These are phyloP conservation scores for Diddensiella santjacobensis DNA, from an alignment of 805 yeast species.

Conservation along the genomic window DNA sequence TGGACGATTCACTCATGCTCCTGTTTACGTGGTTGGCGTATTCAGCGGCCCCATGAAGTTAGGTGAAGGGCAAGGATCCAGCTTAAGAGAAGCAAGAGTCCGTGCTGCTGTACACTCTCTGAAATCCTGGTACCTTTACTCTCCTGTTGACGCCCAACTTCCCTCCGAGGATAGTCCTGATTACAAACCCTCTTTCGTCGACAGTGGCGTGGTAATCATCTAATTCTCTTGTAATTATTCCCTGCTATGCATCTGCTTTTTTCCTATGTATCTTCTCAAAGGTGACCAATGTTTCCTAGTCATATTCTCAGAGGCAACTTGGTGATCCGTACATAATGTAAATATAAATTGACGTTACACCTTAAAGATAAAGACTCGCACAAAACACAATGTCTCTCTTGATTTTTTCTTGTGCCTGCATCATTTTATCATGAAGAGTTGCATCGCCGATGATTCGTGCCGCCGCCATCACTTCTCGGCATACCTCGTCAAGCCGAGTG, in stretches of 20 bases:
- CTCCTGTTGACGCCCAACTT: conserved; percentile 60
- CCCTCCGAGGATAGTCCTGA: conserved; percentile 51
- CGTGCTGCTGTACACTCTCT: conserved; percentile 89
- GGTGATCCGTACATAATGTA: not conserved
- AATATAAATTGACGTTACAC: not conserved
- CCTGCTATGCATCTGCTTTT: not conserved
- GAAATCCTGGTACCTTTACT: conserved; percentile 87
- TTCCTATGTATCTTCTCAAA: conserved; percentile 6
- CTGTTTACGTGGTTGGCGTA: conserved; percentile 88
- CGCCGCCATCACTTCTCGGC: conserved; percentile 91
- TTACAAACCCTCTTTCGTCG: conserved; percentile 26
- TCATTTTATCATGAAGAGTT: conserved; percentile 82
- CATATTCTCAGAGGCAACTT: not conserved
- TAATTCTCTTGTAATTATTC: conserved; percentile 16
- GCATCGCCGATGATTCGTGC: conserved; percentile 94
- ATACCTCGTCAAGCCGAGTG: conserved; percentile 88
- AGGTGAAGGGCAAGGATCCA: conserved; percentile 93
- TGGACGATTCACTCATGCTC: conserved; percentile 79
- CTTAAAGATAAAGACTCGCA: conserved; percentile 79
- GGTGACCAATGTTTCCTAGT: too few species aligned
- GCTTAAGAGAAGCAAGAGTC: conserved; percentile 85
- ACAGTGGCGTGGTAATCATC: conserved; percentile 33
- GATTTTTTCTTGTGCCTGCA: conserved; percentile 87
- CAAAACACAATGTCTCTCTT: conserved; percentile 97
- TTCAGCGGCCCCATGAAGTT: conserved; percentile 77